Evolutionary conservation across 768 basidiomycete species (phyloP), one percentile per base, ranked within the genome.

Genomic region (Tricholoma saponaceum): DNA sequence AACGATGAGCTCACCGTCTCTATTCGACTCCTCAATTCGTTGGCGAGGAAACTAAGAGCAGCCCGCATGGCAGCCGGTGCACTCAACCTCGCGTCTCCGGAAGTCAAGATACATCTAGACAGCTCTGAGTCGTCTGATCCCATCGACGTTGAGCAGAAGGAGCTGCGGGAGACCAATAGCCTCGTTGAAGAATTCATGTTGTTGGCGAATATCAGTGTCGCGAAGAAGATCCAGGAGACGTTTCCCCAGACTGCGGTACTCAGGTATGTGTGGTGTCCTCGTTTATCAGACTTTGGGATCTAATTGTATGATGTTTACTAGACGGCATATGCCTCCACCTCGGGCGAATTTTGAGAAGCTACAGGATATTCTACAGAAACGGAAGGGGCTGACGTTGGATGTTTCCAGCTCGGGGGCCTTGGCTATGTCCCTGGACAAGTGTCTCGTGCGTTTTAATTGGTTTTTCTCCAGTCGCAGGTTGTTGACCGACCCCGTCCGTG

Each of bases 101-200:
- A 99, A 78, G 91, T 99, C 71, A 98, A 95, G 70, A 98, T 99
- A 60, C 87, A 98, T 63, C 79, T 98, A 14, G 92, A 97, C 66
- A 92, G 89, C 62, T 79, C 94, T 1, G 97, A 98, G 70, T 92
- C 90, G 0, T 90, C 93, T 2, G 95, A 97, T 62, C 96, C 96
- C 0, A 92, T 98, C 60, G 96, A 98, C 60, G 95, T 99, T 9
- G 94, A 98, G 73, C 94, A 95, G 69, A 98, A 98, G 70, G 89
- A 92, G 65, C 69, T 90, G 67, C 76, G 83, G 26, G 95, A 98
- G 74, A 99, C 97, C 8, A 98, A 98, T 68, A 94, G 91, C 61
- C 75, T 98, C 6, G 97, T 98, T 1, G 97, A 99, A 71, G 97
- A 98, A 71, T 98, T 99, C 74, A 99, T 99, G 97, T 76, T 99